Evolutionary conservation across 768 basidiomycete genomes (phyloP).

Genomic region (Lentinula lateritia): DNA sequence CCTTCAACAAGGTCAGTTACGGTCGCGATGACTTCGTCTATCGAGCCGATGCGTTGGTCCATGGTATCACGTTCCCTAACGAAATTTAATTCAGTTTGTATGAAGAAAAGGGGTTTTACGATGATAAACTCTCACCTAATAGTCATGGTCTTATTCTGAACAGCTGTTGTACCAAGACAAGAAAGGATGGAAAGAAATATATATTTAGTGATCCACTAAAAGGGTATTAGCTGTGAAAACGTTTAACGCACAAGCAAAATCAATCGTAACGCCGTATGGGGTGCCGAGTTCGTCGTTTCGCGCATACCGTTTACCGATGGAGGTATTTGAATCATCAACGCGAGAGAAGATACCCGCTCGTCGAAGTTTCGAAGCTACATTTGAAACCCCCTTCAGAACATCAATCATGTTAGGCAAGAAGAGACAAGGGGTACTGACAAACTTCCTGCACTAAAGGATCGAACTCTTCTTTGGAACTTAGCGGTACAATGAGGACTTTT

Average conservation of each 20-base stretch:
- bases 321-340: slow-evolving; percentile 84
- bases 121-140: slow-evolving; percentile 57
- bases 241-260: slow-evolving; percentile 5
- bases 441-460: slow-evolving; percentile 82
- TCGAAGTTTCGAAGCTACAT: slow-evolving; percentile 78
- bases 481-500: slow-evolving; percentile 93
- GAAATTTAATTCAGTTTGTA: slow-evolving; percentile 38
- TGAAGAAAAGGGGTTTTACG: neutral
- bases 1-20: slow-evolving; percentile 78
- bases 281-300: slow-evolving; percentile 98
- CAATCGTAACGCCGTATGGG: slow-evolving; percentile 81
- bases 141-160: slow-evolving; percentile 91
- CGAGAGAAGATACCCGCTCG: slow-evolving; percentile 71
- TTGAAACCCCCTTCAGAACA: slow-evolving; percentile 33
- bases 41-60: slow-evolving; percentile 81
- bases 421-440: slow-evolving; percentile 87
- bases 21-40: slow-evolving; percentile 83
- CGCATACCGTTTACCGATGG: slow-evolving; percentile 93
- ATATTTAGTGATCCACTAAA: neutral
- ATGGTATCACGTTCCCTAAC: slow-evolving; percentile 91
- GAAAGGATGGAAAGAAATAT: no score
- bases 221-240: slow-evolving; percentile 6
- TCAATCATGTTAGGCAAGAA: slow-evolving; percentile 88
- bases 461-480: slow-evolving; percentile 67
- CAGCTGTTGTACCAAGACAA: slow-evolving; percentile 42